Percentiles rank a stretch among this genome's conserved stretches.
Conservation (phyloP, 805 yeast genomes). For the Jamesozyma hellenica region DNA sequence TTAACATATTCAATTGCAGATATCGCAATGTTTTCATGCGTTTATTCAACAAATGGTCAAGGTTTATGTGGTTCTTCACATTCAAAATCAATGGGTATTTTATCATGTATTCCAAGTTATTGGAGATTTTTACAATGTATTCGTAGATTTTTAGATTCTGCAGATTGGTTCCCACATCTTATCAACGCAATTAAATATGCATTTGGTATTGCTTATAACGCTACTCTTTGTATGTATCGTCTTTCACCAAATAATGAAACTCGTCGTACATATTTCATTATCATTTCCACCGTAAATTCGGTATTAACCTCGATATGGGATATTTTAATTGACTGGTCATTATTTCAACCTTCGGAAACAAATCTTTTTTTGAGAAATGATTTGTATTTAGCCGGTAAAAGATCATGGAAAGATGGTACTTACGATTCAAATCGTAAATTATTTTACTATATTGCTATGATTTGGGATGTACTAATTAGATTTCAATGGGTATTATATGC, state of each 20-base stretch:
- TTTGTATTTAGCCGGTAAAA: slow-evolving; percentile 45
- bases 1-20: slow-evolving; percentile 83
- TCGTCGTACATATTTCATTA: slow-evolving; percentile 51
- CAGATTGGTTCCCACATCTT: slow-evolving; percentile 93
- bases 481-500: slow-evolving; percentile 92
- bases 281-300: slow-evolving; percentile 68
- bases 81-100: slow-evolving; percentile 73
- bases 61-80: slow-evolving; percentile 62
- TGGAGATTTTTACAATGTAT: slow-evolving; percentile 89
- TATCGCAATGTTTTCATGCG: slow-evolving; percentile 73
- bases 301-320: slow-evolving; percentile 73
- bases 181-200: slow-evolving; percentile 78
- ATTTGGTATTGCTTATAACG: slow-evolving; percentile 56
- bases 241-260: slow-evolving; percentile 21
- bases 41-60: slow-evolving; percentile 48
- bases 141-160: slow-evolving; percentile 85
- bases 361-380: slow-evolving; percentile 60
- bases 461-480: slow-evolving; percentile 62
- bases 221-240: slow-evolving; percentile 68
- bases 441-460: slow-evolving; percentile 65
- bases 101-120: slow-evolving; percentile 73
- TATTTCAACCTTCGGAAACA: slow-evolving; percentile 52
- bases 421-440: slow-evolving; percentile 26
- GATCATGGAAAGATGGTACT: slow-evolving; percentile 28
- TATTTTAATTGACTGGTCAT: slow-evolving; percentile 90